Evolutionary conservation across 495 filamentous ascomycete genomes (phyloP).

Genomic region (Hypoxylon crocopeplum): DNA sequence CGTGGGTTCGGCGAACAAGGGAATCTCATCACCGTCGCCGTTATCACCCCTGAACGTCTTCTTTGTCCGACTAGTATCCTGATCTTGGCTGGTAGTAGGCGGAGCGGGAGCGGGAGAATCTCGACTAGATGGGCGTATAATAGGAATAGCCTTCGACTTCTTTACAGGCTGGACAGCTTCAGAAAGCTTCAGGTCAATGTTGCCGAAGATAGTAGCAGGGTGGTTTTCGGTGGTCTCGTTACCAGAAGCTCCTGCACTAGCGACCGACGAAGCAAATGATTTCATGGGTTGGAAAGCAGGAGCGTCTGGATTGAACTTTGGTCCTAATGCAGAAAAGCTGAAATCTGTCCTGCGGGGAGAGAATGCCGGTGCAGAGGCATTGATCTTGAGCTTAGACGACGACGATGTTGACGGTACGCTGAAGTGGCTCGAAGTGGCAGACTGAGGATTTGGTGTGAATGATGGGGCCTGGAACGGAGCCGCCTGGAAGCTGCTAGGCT

Average conservation of each 20-base stretch:
- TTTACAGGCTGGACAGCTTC: slow-evolving; percentile 68
- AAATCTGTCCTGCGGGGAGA: slow-evolving; percentile 73
- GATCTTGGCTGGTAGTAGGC: slow-evolving; percentile 50
- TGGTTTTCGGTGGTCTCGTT: slow-evolving; percentile 45
- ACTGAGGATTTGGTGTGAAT: slow-evolving; percentile 44
- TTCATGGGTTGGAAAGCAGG: slow-evolving; percentile 74
- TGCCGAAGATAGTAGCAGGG: slow-evolving; percentile 73
- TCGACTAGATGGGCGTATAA: slow-evolving; percentile 68
- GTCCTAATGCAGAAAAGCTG: slow-evolving; percentile 71
- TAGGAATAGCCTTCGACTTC: slow-evolving; percentile 82
- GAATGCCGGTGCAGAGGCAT: slow-evolving; percentile 73
- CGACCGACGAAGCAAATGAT: slow-evolving; percentile 49
- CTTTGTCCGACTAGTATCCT: slow-evolving; percentile 71
- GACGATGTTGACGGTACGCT: slow-evolving; percentile 45
- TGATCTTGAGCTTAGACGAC: slow-evolving; percentile 58
- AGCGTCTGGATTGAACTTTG: slow-evolving; percentile 81
- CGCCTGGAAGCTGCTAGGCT: slow-evolving; percentile 52
- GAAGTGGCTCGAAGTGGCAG: slow-evolving; percentile 47
- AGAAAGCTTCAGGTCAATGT: slow-evolving; percentile 64
- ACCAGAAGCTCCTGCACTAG: slow-evolving; percentile 44
- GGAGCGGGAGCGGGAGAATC: slow-evolving; percentile 27
- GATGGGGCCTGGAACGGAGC: slow-evolving; percentile 32
- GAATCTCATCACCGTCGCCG: slow-evolving; percentile 70
- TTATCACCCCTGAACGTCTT: slow-evolving; percentile 64
- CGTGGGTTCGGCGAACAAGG: slow-evolving; percentile 66